Evolutionary conservation across 1,284 basidiomycete genomes (phyloP).

Genomic region (Boletus mariae): DNA sequence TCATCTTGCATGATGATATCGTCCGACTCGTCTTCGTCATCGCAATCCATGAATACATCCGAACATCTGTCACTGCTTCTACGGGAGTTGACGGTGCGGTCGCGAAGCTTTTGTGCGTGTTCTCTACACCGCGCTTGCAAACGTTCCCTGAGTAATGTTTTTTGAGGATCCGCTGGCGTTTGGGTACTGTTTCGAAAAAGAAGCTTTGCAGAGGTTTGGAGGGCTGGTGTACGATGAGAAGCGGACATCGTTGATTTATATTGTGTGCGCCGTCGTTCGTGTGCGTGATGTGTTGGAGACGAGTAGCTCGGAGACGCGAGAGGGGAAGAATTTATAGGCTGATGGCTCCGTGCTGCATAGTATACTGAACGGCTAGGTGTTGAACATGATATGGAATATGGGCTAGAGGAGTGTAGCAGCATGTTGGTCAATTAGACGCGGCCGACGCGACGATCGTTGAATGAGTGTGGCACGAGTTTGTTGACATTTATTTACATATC

Average conservation of each 20-base stretch:
- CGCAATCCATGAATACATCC: constrained; percentile 51
- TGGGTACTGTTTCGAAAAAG: constrained; percentile 10
- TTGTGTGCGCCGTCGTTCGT: constrained; percentile 43
- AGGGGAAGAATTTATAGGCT: constrained; percentile 48
- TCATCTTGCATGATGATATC: constrained; percentile 59
- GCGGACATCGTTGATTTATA: constrained; percentile 38
- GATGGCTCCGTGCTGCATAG: constrained; percentile 26
- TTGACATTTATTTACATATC: constrained; percentile 28
- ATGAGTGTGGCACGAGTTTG: constrained; percentile 16
- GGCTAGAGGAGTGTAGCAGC: constrained; percentile 21
- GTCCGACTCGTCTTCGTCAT: constrained; percentile 47
- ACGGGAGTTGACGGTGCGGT: constrained; percentile 42
- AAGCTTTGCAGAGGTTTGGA: constrained; percentile 18
- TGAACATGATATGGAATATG: constrained; percentile 16
- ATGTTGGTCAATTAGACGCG: constrained; percentile 3
- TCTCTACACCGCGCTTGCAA: constrained; percentile 59
- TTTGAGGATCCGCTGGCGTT: constrained; percentile 38
- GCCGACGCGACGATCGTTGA: constrained; percentile 4
- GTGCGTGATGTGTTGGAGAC: constrained; percentile 40
- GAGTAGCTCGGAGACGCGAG: constrained; percentile 37
- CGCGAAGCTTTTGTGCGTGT: constrained; percentile 52
- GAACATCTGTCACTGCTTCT: constrained; percentile 44
- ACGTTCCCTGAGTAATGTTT: constrained; percentile 54
- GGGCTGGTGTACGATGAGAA: constrained; percentile 8
- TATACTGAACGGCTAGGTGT: constrained; percentile 32